These are phyloP conservation scores for Venturia oleaginea DNA, from an alignment of 2,329 filamentous ascomycete genomes.

Conservation along the genomic window DNA sequence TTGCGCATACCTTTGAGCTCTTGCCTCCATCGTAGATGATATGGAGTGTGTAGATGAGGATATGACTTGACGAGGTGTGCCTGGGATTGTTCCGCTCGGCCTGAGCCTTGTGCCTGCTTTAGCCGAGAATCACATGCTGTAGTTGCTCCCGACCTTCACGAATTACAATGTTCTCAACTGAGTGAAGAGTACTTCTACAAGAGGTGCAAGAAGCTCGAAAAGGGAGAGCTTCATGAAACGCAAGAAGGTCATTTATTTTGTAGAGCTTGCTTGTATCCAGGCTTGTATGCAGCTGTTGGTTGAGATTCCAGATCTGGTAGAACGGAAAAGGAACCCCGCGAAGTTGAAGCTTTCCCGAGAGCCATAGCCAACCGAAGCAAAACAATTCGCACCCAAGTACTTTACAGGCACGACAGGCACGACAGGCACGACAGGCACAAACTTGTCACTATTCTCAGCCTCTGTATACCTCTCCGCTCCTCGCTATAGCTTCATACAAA, in stretches of 20 bases:
- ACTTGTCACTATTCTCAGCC: not conserved
- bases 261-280: not conserved
- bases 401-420: too few relatives aligned
- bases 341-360: not conserved
- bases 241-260: not conserved
- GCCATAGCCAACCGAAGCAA: not conserved
- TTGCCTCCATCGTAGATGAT: conserved; percentile 13
- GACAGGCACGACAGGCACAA: not conserved
- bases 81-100: not conserved
- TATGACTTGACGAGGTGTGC: not conserved
- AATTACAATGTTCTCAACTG: not conserved
- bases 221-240: not conserved
- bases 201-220: not conserved
- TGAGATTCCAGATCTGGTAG: not conserved
- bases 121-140: not conserved
- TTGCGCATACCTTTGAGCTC: conserved; percentile 33
- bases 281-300: not conserved
- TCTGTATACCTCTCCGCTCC: not conserved
- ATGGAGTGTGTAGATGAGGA: not conserved
- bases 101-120: not conserved
- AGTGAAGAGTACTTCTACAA: not conserved
- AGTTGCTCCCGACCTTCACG: not conserved
- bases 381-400: not conserved
- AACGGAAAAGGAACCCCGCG: not conserved
- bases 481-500: not conserved